phyloP scores from a whole-genome alignment of 495 filamentous ascomycete genomes.

The Peziza echinospora region DNA sequence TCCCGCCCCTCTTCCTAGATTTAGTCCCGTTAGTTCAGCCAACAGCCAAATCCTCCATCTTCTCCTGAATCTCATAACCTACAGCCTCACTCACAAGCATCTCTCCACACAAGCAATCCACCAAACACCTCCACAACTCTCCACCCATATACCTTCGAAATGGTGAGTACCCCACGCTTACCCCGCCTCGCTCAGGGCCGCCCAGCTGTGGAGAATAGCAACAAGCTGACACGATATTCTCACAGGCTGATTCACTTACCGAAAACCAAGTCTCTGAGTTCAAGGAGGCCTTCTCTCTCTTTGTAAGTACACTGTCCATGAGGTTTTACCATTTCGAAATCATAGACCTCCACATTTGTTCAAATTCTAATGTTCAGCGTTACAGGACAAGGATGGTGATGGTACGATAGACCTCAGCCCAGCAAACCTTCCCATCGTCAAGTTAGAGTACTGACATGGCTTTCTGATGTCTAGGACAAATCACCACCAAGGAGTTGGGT shows the following conservation, averaged over 20 bases:
- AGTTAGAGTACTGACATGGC: too few species aligned
- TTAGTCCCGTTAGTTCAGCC: background rate
- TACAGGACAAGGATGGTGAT: slow-evolving; percentile 98
- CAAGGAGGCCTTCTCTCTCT: slow-evolving; percentile 99
- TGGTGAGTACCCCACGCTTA: background rate
- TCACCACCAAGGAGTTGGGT: slow-evolving; percentile 97
- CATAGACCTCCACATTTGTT: background rate
- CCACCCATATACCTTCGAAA: background rate
- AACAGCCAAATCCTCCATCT: too few species aligned
- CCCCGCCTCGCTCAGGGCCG: background rate
- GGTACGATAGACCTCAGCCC: slow-evolving; percentile 40
- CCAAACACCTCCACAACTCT: slow-evolving; percentile 3
- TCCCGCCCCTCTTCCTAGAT: background rate
- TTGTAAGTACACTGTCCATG: slow-evolving; percentile 44
- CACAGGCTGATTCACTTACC: slow-evolving; percentile 74
- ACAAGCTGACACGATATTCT: slow-evolving; percentile 12
- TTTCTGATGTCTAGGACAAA: too few species aligned
- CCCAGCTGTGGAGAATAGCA: slow-evolving; percentile 2
- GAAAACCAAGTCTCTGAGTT: slow-evolving; percentile 99
- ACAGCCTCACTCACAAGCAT: background rate
- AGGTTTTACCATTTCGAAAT: background rate
- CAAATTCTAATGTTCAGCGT: too few species aligned
- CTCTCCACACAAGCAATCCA: background rate
- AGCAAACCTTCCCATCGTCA: too few species aligned
- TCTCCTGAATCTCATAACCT: background rate